These are phyloP conservation scores for Marchantia paleacea DNA, from an alignment of 225 moss, liverwort and hornwort species.

Conservation along the genomic window DNA sequence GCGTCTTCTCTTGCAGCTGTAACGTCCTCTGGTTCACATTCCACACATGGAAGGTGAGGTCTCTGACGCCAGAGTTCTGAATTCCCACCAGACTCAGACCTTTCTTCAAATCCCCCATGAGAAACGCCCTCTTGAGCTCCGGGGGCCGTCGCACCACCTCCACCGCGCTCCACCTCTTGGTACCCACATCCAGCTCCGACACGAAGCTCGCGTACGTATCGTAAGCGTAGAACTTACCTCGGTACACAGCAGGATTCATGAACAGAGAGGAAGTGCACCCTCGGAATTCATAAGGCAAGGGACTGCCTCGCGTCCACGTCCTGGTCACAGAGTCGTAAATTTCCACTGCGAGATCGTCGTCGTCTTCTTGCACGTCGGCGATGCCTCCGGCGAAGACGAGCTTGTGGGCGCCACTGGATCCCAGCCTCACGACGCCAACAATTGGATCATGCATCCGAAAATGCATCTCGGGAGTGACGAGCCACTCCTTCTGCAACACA, in stretches of 20 bases:
- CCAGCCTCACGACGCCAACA: constrained; percentile 20
- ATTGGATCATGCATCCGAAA: constrained; percentile 27
- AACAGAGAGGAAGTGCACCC: constrained; percentile 20
- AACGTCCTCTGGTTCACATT: constrained; percentile 12
- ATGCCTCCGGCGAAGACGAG: constrained; percentile 32
- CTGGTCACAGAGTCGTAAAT: constrained; percentile 24
- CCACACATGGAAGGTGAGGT: constrained; percentile 29
- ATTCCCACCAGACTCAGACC: constrained; percentile 22
- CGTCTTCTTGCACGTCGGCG: background rate
- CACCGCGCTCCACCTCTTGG: constrained; percentile 28
- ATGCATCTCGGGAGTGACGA: constrained; percentile 20
- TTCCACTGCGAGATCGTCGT: constrained; percentile 19
- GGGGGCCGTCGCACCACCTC: constrained; percentile 4
- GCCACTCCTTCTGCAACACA: constrained; percentile 28
- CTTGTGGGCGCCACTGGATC: background rate
- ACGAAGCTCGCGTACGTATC: constrained; percentile 31
- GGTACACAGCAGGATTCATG: constrained; percentile 25
- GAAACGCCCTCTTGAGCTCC: constrained; percentile 12
- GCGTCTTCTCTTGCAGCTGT: constrained; percentile 7
- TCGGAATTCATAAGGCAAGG: constrained; percentile 23
- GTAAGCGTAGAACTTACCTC: constrained; percentile 26
- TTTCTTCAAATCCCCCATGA: constrained; percentile 1
- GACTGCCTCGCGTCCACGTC: constrained; percentile 26
- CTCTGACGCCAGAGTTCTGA: constrained; percentile 2
- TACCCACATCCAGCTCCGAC: constrained; percentile 22